Evolutionary conservation across 2,329 filamentous ascomycete species (phyloP), one percentile per base, ranked within the genome.

Genomic region (Pseudogymnoascus sp.): DNA sequence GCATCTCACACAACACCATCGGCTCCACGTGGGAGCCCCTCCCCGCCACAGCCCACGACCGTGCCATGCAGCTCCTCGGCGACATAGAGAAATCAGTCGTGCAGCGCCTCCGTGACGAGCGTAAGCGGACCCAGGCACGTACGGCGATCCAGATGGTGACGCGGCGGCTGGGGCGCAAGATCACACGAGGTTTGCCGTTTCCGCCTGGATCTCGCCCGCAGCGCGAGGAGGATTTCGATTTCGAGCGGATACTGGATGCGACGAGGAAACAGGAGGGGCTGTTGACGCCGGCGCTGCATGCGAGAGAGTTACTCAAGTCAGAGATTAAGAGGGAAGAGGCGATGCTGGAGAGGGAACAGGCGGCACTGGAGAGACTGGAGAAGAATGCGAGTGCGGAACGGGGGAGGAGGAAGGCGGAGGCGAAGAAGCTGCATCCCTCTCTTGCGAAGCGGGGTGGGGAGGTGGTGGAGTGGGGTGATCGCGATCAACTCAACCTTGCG

Each of bases 11-110:
- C 65, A 80, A 82, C 29, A 82, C 80, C 38, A 88, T 95, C 63
- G 81, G 88, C 43, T 76, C 86, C 43, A 90, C 88, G 70, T 91
- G 88, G 88, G 76, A 78, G 2, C 77, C 82, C 5, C 78, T 90
- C 4, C 78, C 83, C 4, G 71, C 75, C 6, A 73, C 78, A 23
- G 83, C 86, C 43, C 74, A 88, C 62, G 75, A 80, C 6, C 80
- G 80, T 60, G 78, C 87, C n/a, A 75, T 78, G 16, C 72, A 76
- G 14, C 77, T 89, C 29, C 75, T 91, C 33, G 74, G 78, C 21
- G 80, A 85, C 66, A 80, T 84, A 60, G 83, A 86, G 67, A 81
- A 81, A 14, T 83, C 87, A 12, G 82, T 89, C 49, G 78, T 89
- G 11, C 78, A 82, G 60, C 82, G 81, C 43, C 77, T 87, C 12